A percentile compares a stretch with the other conserved stretches of the same genome.
phyloP scores from a whole-genome alignment of 2,329 filamentous ascomycete genomes.

The Westerdykella ornata region DNA sequence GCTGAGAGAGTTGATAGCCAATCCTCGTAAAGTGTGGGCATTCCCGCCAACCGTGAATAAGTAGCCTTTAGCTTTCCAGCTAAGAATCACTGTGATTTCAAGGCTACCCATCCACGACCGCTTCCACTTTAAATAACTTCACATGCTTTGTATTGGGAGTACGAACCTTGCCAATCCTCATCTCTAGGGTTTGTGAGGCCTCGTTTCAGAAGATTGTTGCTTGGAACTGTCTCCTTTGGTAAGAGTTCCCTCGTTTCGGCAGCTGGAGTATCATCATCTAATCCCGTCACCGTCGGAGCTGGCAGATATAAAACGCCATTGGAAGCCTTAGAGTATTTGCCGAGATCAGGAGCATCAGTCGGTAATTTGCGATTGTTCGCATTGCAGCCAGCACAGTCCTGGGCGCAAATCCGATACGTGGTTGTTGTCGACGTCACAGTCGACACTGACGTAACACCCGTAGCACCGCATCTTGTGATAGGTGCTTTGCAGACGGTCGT shows the following conservation, averaged over 20 bases:
- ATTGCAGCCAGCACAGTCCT: background rate
- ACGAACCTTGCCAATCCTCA: background rate
- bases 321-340: background rate
- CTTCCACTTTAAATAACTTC: too few relatives aligned
- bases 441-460: slow-evolving; percentile 5
- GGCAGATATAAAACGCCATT: background rate
- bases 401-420: background rate
- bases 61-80: too few relatives aligned
- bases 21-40: too few relatives aligned
- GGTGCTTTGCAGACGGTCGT: slow-evolving; percentile 3
- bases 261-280: background rate
- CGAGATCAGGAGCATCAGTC: background rate
- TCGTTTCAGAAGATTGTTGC: background rate
- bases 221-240: slow-evolving; percentile 1
- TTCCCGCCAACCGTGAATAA: too few relatives aligned
- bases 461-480: slow-evolving; percentile 5
- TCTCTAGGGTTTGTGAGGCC: background rate
- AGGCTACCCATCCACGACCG: too few relatives aligned
- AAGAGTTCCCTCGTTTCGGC: background rate
- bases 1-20: too few relatives aligned
- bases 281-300: background rate
- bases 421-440: slow-evolving; percentile 4
- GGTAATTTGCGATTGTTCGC: background rate
- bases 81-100: too few relatives aligned
- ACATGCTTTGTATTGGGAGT: too few relatives aligned